A percentile compares a stretch with the other conserved stretches of the same genome.
These are phyloP conservation scores for Cyclotella distinguenda DNA, from an alignment of 108 stramenopile species.

Conservation along the genomic window DNA sequence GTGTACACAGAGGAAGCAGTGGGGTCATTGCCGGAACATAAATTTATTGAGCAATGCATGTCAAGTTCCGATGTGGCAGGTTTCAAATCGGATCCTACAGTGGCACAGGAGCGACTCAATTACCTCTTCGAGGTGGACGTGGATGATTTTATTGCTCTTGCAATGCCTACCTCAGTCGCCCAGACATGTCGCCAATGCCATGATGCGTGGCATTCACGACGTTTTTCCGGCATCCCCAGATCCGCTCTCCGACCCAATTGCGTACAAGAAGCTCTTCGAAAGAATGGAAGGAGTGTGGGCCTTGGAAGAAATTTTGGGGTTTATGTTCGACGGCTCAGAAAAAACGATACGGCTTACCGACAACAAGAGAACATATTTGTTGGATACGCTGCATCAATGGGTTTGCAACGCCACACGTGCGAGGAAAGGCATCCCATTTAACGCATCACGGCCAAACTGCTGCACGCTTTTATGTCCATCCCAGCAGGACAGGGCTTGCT, in stretches of 20 bases:
- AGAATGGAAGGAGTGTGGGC: not conserved
- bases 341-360: not conserved
- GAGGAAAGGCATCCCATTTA: not conserved
- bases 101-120: not conserved
- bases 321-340: not conserved
- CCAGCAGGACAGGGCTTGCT: conserved; percentile 6
- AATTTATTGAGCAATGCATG: not conserved
- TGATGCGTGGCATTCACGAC: not conserved
- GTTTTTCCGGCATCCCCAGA: not conserved
- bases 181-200: not conserved
- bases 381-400: not conserved
- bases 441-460: not conserved
- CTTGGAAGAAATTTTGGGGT: not conserved
- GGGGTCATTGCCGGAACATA: not conserved
- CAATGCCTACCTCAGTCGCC: not conserved
- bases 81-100: not conserved
- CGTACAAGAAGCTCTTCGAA: not conserved
- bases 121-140: not conserved
- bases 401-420: not conserved
- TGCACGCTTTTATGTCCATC: conserved; percentile 5
- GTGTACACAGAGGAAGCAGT: not conserved
- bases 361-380: not conserved
- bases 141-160: not conserved
- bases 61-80: not conserved
- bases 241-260: not conserved